Conservation (phyloP, 2,329 filamentous ascomycete genomes). For the Arthrobotrys megalospora region DNA sequence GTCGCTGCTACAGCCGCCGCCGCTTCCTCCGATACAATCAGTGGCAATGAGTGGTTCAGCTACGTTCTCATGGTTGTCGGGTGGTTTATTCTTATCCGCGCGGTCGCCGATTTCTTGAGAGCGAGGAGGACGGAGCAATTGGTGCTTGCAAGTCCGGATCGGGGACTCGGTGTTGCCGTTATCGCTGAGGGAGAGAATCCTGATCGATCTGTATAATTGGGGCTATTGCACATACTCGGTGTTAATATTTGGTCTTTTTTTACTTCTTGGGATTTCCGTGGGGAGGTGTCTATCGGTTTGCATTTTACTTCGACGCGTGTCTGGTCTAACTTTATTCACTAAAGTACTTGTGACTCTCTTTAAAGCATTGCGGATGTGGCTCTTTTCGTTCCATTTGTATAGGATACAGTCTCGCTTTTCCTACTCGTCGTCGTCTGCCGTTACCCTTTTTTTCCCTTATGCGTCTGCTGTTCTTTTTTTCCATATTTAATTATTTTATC, state of each 20-base stretch:
- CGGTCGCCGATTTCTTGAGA: conserved; percentile 90
- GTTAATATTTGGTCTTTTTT: conserved; percentile 26
- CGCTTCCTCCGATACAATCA: conserved; percentile 72
- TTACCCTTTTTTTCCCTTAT: neutral
- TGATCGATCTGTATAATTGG: conserved; percentile 79
- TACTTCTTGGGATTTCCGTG: conserved; percentile 23
- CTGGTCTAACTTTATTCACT: conserved; percentile 6
- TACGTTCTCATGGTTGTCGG: conserved; percentile 96
- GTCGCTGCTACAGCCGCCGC: conserved; percentile 67
- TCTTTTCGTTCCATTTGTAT: conserved; percentile 39
- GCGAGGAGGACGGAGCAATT: conserved; percentile 92
- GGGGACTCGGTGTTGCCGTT: conserved; percentile 85
- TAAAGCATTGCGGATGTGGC: conserved; percentile 52
- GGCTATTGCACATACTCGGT: conserved; percentile 12
- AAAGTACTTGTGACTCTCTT: conserved; percentile 24
- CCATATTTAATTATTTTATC: neutral
- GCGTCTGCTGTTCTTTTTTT: conserved; percentile 10
- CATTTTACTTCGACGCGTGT: conserved; percentile 46
- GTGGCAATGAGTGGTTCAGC: conserved; percentile 86
- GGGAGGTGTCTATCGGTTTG: conserved; percentile 47
- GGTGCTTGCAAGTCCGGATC: conserved; percentile 91
- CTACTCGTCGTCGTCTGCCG: neutral
- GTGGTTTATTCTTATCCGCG: conserved; percentile 96
- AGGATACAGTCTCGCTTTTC: conserved; percentile 18
- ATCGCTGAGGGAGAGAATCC: conserved; percentile 87